Evolutionary conservation across 2,329 filamentous ascomycete species (phyloP).

Genomic region (Penicillium glabrum): DNA sequence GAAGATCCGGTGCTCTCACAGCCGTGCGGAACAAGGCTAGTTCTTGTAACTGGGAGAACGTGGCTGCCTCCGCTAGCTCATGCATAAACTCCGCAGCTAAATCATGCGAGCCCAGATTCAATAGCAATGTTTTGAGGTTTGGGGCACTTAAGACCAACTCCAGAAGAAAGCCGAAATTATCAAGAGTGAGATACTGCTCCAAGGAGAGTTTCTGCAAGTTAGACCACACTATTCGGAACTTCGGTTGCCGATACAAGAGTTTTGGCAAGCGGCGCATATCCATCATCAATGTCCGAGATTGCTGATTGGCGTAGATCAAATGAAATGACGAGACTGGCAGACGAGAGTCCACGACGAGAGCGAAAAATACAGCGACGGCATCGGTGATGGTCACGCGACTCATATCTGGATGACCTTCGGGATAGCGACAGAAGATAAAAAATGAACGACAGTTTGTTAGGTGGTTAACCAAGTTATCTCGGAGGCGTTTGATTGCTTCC

Average conservation of each 20-base stretch:
- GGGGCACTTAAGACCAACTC: slow-evolving; percentile 23
- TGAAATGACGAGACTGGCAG: slow-evolving; percentile 21
- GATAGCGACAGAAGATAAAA: slow-evolving; percentile 26
- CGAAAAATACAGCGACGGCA: slow-evolving; percentile 24
- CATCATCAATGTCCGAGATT: slow-evolving; percentile 24
- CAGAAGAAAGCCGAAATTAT: slow-evolving; percentile 24
- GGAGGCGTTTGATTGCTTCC: slow-evolving; percentile 15
- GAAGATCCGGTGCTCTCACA: slow-evolving; percentile 14
- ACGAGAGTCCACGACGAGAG: slow-evolving; percentile 17
- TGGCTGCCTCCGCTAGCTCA: slow-evolving; percentile 20
- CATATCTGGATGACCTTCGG: slow-evolving; percentile 25
- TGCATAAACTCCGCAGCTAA: slow-evolving; percentile 24
- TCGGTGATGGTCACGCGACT: slow-evolving; percentile 22
- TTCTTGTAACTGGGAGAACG: slow-evolving; percentile 16
- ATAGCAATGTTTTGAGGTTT: slow-evolving; percentile 16
- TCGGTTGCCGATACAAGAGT: slow-evolving; percentile 23
- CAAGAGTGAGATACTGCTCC: slow-evolving; percentile 25
- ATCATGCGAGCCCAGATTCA: slow-evolving; percentile 24
- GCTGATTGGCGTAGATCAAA: slow-evolving; percentile 21
- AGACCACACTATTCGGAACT: slow-evolving; percentile 19
- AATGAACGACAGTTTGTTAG: slow-evolving; percentile 24
- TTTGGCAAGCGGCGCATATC: slow-evolving; percentile 27
- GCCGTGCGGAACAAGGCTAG: slow-evolving; percentile 21
- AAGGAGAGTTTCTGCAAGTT: slow-evolving; percentile 22
- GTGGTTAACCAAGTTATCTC: slow-evolving; percentile 17